A percentile compares a stretch with the other conserved stretches of the same genome.
Conservation (phyloP, 2,329 filamentous ascomycete species). For the Tothia fuscella region DNA sequence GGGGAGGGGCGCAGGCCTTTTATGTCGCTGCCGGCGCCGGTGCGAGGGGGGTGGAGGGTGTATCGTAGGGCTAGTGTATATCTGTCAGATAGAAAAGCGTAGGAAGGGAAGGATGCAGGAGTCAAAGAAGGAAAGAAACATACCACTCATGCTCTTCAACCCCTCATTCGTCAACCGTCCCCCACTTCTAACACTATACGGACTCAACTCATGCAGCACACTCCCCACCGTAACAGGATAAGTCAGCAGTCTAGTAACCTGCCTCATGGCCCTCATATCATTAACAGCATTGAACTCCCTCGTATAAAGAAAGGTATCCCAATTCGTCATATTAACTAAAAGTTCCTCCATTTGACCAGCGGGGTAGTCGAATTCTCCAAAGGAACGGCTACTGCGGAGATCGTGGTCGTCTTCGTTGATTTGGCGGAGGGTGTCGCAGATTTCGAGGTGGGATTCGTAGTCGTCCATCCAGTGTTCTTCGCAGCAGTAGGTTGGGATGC, state of each 20-base stretch:
- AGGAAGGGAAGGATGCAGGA: not conserved
- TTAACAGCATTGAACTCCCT: conserved; percentile 86
- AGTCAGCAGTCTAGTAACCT: conserved; percentile 84
- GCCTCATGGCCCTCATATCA: conserved; percentile 78
- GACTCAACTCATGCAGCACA: conserved; percentile 85
- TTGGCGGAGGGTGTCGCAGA: conserved; percentile 82
- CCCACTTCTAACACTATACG: conserved; percentile 67
- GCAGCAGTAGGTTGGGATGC: conserved; percentile 84
- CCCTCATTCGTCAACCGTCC: conserved; percentile 77
- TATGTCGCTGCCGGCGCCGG: conserved; percentile 61
- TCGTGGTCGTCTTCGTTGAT: conserved; percentile 99
- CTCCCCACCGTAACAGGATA: conserved; percentile 89
- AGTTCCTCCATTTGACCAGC: conserved; percentile 84
- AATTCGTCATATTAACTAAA: conserved; percentile 93
- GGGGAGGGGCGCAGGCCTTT: conserved; percentile 73
- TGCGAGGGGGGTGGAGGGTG: conserved; percentile 75
- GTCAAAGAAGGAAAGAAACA: conserved; percentile 23
- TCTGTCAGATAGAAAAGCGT: conserved; percentile 9
- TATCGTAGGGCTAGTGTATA: conserved; percentile 64
- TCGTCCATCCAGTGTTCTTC: conserved; percentile 94
- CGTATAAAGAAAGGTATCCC: conserved; percentile 94
- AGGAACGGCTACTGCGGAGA: conserved; percentile 76
- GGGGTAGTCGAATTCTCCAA: conserved; percentile 88
- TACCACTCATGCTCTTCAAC: conserved; percentile 85
- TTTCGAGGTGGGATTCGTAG: conserved; percentile 82